A percentile compares a stretch with the other conserved stretches of the same genome.
Conservation (phyloP, 2,329 filamentous ascomycete species). For the Colletotrichum tabaci region DNA sequence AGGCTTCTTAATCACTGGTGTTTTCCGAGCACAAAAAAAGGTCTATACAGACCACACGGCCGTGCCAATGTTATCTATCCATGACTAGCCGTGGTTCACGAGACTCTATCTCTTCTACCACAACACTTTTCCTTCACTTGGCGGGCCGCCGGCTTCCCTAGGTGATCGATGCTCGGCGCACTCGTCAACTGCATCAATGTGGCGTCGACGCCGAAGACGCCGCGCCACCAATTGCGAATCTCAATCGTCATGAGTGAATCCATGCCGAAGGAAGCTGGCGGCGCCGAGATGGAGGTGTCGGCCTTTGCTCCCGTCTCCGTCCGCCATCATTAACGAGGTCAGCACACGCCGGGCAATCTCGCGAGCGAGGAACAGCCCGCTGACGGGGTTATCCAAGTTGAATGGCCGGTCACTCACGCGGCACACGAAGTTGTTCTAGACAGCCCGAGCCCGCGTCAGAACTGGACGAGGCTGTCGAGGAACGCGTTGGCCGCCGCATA, state of each 20-base stretch:
- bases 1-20: no score
- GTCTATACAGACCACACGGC: background rate
- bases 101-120: no score
- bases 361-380: background rate
- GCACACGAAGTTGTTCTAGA: background rate
- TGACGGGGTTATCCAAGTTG: background rate
- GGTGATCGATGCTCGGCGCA: constrained; percentile 9
- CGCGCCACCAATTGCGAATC: constrained; percentile 44
- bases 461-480: constrained; percentile 55
- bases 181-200: constrained; percentile 41
- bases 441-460: constrained; percentile 50
- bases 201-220: constrained; percentile 43
- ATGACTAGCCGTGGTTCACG: background rate
- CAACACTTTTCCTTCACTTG: background rate
- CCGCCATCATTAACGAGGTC: background rate
- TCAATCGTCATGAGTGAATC: constrained; percentile 45
- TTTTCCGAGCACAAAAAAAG: no score
- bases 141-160: constrained; percentile 5
- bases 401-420: background rate
- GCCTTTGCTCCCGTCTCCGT: constrained; percentile 43
- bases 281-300: background rate
- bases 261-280: constrained; percentile 35
- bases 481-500: constrained; percentile 58
- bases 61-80: no score
- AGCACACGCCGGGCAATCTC: background rate